phyloP scores from a whole-genome alignment of 2,329 filamentous ascomycete species.

The Alternaria panax region DNA sequence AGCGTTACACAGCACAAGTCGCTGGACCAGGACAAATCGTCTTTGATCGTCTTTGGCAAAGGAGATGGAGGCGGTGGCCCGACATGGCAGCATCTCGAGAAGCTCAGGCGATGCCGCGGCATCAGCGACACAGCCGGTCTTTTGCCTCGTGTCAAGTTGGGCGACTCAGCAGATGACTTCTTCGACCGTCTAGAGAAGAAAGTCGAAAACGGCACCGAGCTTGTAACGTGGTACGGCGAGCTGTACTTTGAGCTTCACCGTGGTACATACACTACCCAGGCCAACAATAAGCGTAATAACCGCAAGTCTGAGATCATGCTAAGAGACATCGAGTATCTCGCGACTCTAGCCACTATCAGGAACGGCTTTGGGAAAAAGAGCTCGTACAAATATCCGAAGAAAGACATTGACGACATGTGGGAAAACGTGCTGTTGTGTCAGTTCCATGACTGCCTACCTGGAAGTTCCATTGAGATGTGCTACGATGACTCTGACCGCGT shows the following conservation, averaged over 20 bases:
- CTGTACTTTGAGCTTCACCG: constrained; percentile 97
- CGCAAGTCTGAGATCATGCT: constrained; percentile 84
- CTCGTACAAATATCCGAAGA: constrained; percentile 87
- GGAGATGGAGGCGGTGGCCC: constrained; percentile 96
- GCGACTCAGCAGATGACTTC: constrained; percentile 90
- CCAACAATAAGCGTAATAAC: constrained; percentile 97
- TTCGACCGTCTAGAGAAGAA: constrained; percentile 86
- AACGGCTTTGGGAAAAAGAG: constrained; percentile 56
- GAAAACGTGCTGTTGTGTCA: constrained; percentile 90
- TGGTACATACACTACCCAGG: constrained; percentile 95
- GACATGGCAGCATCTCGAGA: constrained; percentile 92
- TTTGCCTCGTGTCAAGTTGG: constrained; percentile 87
- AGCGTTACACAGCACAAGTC: constrained; percentile 94
- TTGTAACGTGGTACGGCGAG: constrained; percentile 97
- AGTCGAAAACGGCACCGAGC: constrained; percentile 68
- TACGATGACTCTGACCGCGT: constrained; percentile 91
- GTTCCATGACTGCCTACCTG: constrained; percentile 96
- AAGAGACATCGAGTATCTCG: constrained; percentile 85
- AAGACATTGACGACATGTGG: constrained; percentile 96
- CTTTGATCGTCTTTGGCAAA: constrained; percentile 92
- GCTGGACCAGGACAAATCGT: constrained; percentile 89
- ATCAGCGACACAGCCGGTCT: constrained; percentile 86
- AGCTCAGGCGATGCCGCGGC: constrained; percentile 89
- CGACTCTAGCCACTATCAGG: constrained; percentile 82
- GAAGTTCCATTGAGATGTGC: constrained; percentile 96